Conservation (phyloP, 352 stramenopile species). For the Globisporangium canariense region DNA sequence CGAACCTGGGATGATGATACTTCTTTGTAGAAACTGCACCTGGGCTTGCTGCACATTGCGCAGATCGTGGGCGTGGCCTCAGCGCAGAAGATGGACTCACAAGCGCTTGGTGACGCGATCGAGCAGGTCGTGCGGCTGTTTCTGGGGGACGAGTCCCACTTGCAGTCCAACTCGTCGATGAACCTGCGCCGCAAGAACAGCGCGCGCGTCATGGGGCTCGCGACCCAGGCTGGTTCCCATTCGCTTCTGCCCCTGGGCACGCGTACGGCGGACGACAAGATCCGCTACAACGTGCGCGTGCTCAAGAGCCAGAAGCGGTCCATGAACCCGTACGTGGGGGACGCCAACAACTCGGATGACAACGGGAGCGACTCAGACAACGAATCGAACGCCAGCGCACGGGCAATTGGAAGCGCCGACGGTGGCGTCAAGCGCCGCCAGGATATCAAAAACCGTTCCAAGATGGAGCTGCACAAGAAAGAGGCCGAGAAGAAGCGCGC, state of each 20-base stretch:
- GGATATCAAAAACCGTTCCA: slow-evolving; percentile 65
- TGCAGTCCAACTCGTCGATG: slow-evolving; percentile 41
- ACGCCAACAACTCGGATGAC: slow-evolving; percentile 22
- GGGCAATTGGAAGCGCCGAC: slow-evolving; percentile 1
- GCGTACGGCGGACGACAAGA: slow-evolving; percentile 55
- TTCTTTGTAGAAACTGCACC: slow-evolving; percentile 47
- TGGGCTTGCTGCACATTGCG: slow-evolving; percentile 75
- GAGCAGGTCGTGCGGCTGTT: slow-evolving; percentile 76
- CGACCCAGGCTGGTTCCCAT: slow-evolving; percentile 26
- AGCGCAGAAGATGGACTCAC: slow-evolving; percentile 45
- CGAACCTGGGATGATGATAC: background rate
- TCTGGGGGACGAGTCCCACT: slow-evolving; percentile 68
- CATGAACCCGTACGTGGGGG: slow-evolving; percentile 62
- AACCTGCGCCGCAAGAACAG: slow-evolving; percentile 76
- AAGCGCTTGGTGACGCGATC: slow-evolving; percentile 63
- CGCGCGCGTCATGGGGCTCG: slow-evolving; percentile 42
- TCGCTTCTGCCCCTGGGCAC: slow-evolving; percentile 29
- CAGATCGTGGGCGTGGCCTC: slow-evolving; percentile 59
- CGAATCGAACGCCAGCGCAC: slow-evolving; percentile 6
- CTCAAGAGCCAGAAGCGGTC: slow-evolving; percentile 36
- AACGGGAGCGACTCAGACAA: slow-evolving; percentile 23
- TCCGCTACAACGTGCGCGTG: slow-evolving; percentile 78
- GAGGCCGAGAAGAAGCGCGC: slow-evolving; percentile 36
- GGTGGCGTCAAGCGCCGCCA: slow-evolving; percentile 42
- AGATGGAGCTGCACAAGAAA: slow-evolving; percentile 65